Base-by-base conservation (phyloP, 1,284 basidiomycete genomes). In the Fomitiporia mediterranea region DNA sequence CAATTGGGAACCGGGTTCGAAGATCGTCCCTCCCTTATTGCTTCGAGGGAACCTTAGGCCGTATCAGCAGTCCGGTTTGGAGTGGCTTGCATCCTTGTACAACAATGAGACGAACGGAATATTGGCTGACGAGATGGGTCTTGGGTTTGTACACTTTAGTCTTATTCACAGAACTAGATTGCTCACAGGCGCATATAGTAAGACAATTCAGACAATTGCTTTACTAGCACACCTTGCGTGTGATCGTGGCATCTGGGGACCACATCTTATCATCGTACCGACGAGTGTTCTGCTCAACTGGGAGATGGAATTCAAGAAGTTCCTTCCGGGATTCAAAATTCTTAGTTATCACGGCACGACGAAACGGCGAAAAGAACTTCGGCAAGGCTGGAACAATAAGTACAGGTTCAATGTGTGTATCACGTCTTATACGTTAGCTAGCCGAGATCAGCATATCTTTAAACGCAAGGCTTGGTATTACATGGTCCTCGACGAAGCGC, bases 221-320 rank as follows among this genome's bases (percentile, higher is more conserved):
- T 76, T 98, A 3, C 78, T 98, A 1, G 95, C 91, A 7, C 93
- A 98, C 71, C 80, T 98, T 11, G 94, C 94, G 13, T 97, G 94
- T 68, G 92, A 96, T 69, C 81, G 87, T 51, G 95, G 95, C 4
- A 91, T 96, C 58, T 98, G 95, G 94, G 96, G 96, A 0, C 95
- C 95, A 2, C 95, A 98, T 72, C 81, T 98, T 28, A 94, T 98
- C 67, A 85, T 98, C 64, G 94, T 96, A 9, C 94, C 95, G 1
- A 98, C 95, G 1, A 94, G 91, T 60, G 95, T 98, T 56, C 81
- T 98, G 61, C 78, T 98, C 57, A 98, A 98, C 68, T 98, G 95
- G 95, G 95, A 97, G 70, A 96, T 98, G 90, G 95, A 98, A 69
- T 98, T 98, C 78, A 97, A 98, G 72, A 97, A 97, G 72, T 98